Base-by-base conservation (phyloP, 352 stramenopile species). In the Globisporangium heterothallicum region DNA sequence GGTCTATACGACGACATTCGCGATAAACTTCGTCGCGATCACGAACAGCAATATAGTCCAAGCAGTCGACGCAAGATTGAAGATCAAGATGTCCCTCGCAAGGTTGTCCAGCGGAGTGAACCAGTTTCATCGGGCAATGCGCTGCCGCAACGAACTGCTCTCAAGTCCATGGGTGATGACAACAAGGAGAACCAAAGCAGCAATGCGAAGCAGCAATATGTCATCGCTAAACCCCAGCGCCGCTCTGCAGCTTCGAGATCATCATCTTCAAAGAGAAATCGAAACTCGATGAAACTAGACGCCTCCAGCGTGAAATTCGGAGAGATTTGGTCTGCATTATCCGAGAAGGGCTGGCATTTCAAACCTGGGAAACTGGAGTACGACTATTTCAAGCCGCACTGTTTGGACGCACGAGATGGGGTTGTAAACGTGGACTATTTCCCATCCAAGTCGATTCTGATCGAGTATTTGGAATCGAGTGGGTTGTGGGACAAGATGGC, bases 321-420 rank as follows among this genome's bases (percentile, higher is more conserved):
- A 6, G 50, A 70, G 10, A 73, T 89, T 47, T 89, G 78, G 78
- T 32, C 45, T 8, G 45, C 70, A 25, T 44, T 90, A n/a, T 42
- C 53, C 3, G 50, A 73, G 32, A 53, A 81, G 52, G 76, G 77
- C 4, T 90, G 79, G 79, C 66, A 83, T 29, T 77, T 72, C 34
- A 56, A 51, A 16, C 24, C 29, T 44, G 54, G 73, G 5, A 42
- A n/a, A 6, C 61, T 88, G 4, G 77, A 73, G 18, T 90, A 77
- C 43, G 74, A 87, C 45, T 90, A 85, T 64, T 86, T 86, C 60
- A 85, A 71, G 49, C 79, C 79, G 6, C 58, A 69, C 38, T 82
- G 64, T n/a, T 49, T 59, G 2, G 66, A 59, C 8, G 29, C 50
- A n/a, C 58, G 53, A 13, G 65, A 84, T 12, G 71, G 68, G 5